Percentiles rank a stretch among this genome's conserved stretches.
phyloP scores from a whole-genome alignment of 345 rosid species.

The Camelina laxa region DNA sequence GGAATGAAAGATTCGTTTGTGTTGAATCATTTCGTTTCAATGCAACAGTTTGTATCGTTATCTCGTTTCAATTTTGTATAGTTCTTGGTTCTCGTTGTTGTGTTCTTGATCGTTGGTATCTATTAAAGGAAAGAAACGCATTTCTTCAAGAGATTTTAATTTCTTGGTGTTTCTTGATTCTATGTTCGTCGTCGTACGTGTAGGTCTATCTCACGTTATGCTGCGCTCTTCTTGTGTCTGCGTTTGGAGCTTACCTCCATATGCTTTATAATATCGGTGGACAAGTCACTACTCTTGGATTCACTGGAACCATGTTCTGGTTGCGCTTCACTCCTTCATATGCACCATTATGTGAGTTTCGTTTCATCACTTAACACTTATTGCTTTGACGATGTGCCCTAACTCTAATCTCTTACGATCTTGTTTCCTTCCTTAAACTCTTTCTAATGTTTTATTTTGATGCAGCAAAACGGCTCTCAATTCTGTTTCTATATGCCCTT shows the following conservation, averaged over 20 bases:
- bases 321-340: slow-evolving; percentile 50
- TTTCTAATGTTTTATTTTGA: slow-evolving; percentile 16
- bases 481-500: slow-evolving; percentile 62
- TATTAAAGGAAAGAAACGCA: neutral
- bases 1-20: neutral
- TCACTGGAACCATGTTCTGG: slow-evolving; percentile 57
- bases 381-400: neutral
- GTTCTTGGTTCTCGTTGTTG: neutral
- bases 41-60: neutral
- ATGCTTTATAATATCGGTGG: slow-evolving; percentile 77
- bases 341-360: slow-evolving; percentile 49
- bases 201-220: slow-evolving; percentile 73
- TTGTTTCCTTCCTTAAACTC: neutral
- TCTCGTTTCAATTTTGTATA: neutral
- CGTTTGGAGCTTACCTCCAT: slow-evolving; percentile 68
- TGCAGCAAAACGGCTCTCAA: slow-evolving; percentile 68
- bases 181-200: slow-evolving; percentile 1
- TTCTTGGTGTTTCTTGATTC: neutral
- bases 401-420: neutral
- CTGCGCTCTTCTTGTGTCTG: slow-evolving; percentile 64
- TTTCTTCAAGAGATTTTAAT: neutral
- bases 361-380: neutral
- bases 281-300: slow-evolving; percentile 7
- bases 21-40: neutral
- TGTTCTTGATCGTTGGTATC: neutral